Base-by-base conservation (phyloP, 2,329 filamentous ascomycete genomes). In the Mycocentrospora acerina region DNA sequence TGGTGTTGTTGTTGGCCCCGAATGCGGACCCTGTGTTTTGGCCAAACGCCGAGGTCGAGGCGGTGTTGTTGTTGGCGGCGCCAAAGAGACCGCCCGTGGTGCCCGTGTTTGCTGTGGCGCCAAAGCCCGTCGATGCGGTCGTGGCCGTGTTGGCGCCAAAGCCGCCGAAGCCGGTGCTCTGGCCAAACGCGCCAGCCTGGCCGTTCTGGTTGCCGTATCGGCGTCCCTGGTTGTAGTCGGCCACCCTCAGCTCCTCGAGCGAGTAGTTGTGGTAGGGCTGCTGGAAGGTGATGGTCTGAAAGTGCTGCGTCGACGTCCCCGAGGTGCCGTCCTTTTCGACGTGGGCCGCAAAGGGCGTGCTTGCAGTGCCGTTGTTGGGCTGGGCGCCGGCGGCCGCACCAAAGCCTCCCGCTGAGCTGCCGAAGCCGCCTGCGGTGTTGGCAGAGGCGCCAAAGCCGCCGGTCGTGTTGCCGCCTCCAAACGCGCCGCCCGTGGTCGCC, bases 211-310 rank as follows among this genome's bases (percentile, higher is more conserved):
- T 95, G 24, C 90, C 93, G 63, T 81, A 88, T 37, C 85, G 85
- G 42, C 90, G 83, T 34, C 90, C 90, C 67, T 90, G 86, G 42
- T 84, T 80, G 65, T 98, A 98, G 68, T 98, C 93, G 30, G 82
- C 88, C 45, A 95, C 40, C 40, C 74, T 68, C 53, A 77, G 44
- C 51, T 77, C 74, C 48, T 86, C 93, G n/a, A 88, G 81, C 8
- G 91, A 96, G 74, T 86, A 97, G 64, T 93, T 94, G 66, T 83
- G 84, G 72, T 91, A 94, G 1, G 85, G 80, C 16, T 84, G 82
- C 70, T 86, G 84, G 65, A 91, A 90, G 15, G 85, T 73, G 40
- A 94, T 81, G 53, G 83, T 91, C 67, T 93, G 88, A 66, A 86
- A 94, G 4, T 84, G 77, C 59, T 85, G 71, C 38, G 69, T 75